Evolutionary conservation across 2,329 filamentous ascomycete species (phyloP).

Genomic region (Cyphellophora europaea): DNA sequence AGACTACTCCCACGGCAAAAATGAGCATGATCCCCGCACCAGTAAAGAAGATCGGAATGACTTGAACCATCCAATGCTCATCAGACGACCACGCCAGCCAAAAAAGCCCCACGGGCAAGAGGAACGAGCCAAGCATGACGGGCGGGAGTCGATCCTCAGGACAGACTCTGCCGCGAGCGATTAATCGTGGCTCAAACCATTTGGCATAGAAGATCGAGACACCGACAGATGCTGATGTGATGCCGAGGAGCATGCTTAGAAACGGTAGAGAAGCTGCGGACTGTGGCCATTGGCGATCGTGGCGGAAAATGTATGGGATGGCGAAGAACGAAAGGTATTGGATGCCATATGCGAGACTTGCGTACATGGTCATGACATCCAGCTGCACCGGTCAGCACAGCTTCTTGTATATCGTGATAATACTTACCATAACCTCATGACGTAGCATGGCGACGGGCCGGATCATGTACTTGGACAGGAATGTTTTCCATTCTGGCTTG

Average conservation of each 20-base stretch:
- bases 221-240: constrained; percentile 25
- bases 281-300: constrained; percentile 35
- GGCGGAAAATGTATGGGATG: constrained; percentile 41
- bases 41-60: constrained; percentile 69
- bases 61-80: constrained; percentile 63
- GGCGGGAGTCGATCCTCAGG: constrained; percentile 56
- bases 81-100: constrained; percentile 53
- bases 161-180: constrained; percentile 44
- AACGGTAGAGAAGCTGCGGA: constrained; percentile 40
- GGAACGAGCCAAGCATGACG: constrained; percentile 42
- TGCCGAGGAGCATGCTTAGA: constrained; percentile 37
- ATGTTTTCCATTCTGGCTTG: constrained; percentile 31
- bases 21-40: constrained; percentile 65
- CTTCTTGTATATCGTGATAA: constrained; percentile 37
- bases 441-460: constrained; percentile 41
- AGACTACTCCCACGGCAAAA: constrained; percentile 51
- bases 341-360: constrained; percentile 42
- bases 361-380: constrained; percentile 34
- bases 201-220: constrained; percentile 30
- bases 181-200: constrained; percentile 30
- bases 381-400: too few species aligned
- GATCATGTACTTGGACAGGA: constrained; percentile 37
- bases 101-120: constrained; percentile 45
- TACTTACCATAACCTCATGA: constrained; percentile 41
- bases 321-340: constrained; percentile 46